These are phyloP conservation scores for Plantago ovata DNA, from an alignment of 257 asterid species.

Conservation along the genomic window DNA sequence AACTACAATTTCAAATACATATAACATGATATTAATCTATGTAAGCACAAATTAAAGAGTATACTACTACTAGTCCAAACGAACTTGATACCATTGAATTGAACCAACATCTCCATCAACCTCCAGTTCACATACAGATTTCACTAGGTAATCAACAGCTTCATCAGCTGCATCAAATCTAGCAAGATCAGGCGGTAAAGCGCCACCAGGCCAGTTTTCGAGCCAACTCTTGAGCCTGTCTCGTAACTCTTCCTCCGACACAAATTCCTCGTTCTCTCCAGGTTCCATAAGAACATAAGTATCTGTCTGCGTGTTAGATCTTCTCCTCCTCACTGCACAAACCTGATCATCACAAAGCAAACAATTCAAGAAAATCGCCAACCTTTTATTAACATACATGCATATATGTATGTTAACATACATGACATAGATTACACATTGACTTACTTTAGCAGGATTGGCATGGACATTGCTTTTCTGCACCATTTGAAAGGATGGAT, in stretches of 20 bases:
- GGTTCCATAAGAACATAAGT: slow-evolving; percentile 77
- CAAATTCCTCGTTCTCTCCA: slow-evolving; percentile 67
- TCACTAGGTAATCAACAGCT: slow-evolving; percentile 63
- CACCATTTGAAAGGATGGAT: slow-evolving; percentile 15
- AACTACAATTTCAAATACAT: too few species aligned
- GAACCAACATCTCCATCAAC: slow-evolving; percentile 87
- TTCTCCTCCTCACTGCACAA: slow-evolving; percentile 57
- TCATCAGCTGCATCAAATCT: slow-evolving; percentile 57
- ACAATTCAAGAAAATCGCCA: background rate
- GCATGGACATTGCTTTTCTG: slow-evolving; percentile 16
- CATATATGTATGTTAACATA: background rate
- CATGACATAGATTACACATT: background rate
- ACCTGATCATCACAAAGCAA: slow-evolving; percentile 24
- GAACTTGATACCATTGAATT: slow-evolving; percentile 83
- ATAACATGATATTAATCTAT: too few species aligned
- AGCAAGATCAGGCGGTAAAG: slow-evolving; percentile 65
- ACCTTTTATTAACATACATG: background rate
- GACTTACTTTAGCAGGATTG: slow-evolving; percentile 33
- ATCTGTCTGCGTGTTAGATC: slow-evolving; percentile 53
- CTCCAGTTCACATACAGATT: slow-evolving; percentile 75
- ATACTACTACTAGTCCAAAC: slow-evolving; percentile 28
- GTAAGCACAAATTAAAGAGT: too few species aligned
- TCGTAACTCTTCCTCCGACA: slow-evolving; percentile 61
- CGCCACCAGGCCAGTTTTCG: slow-evolving; percentile 59
- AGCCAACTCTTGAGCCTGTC: slow-evolving; percentile 52